phyloP scores from a whole-genome alignment of 1,284 basidiomycete species.

The Veloporphyrellus conicus region DNA sequence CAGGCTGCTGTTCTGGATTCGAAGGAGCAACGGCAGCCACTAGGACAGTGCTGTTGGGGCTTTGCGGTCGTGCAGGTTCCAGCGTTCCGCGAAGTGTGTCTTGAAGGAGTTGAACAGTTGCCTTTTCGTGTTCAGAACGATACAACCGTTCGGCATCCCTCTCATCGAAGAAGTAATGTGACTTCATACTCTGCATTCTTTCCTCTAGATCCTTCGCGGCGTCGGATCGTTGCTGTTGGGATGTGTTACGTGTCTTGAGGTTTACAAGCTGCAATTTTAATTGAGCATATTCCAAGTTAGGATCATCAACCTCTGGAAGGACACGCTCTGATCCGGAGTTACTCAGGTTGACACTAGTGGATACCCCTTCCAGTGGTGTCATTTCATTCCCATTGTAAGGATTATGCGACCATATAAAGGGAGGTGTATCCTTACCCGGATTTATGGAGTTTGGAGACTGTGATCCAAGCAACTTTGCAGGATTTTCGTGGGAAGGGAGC shows the following conservation, averaged over 20 bases:
- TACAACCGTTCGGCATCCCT: conserved; percentile 65
- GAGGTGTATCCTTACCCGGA: conserved; percentile 38
- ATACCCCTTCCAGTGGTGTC: conserved; percentile 16
- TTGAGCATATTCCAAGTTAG: conserved; percentile 59
- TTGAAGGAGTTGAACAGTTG: conserved; percentile 49
- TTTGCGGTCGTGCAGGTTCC: conserved; percentile 2
- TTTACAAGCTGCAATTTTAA: conserved; percentile 55
- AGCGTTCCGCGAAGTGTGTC: conserved; percentile 47
- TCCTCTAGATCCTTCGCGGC: conserved; percentile 39
- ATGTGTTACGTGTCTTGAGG: conserved; percentile 22
- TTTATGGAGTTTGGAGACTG: conserved; percentile 13
- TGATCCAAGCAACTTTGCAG: conserved; percentile 1
- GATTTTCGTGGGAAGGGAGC: conserved; percentile 1
- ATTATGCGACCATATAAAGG: conserved; percentile 35
- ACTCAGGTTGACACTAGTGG: conserved; percentile 8
- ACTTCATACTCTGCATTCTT: conserved; percentile 53
- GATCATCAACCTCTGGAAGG: conserved; percentile 48
- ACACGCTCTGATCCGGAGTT: conserved; percentile 27
- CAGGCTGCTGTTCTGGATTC: conserved; percentile 16
- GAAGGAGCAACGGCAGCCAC: neutral
- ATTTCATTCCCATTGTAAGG: conserved; percentile 10
- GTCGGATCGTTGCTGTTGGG: conserved; percentile 6
- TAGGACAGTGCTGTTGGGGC: conserved; percentile 2
- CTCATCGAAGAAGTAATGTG: conserved; percentile 73
- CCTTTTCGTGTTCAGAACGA: conserved; percentile 52